Evolutionary conservation across 2,329 filamentous ascomycete genomes (phyloP).

Genomic region (Fusarium keratoplasticum): DNA sequence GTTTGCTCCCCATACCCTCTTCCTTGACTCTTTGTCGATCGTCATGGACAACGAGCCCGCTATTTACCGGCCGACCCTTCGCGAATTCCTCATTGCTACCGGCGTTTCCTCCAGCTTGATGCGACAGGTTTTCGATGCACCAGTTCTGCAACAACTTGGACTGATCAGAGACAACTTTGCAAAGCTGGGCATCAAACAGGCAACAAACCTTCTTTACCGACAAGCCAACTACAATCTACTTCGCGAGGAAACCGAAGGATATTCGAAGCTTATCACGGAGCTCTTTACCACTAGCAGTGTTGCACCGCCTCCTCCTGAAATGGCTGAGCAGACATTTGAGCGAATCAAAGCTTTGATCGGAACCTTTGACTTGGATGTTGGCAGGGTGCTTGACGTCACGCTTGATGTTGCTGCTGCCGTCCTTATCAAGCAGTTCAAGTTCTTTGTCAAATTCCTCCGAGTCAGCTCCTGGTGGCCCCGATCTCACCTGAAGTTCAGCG

Average conservation of each 20-base stretch:
- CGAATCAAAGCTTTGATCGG: constrained; percentile 94
- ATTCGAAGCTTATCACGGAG: constrained; percentile 95
- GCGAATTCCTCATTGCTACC: constrained; percentile 77
- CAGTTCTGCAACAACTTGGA: constrained; percentile 79
- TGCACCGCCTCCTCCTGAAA: constrained; percentile 77
- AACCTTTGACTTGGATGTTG: constrained; percentile 96
- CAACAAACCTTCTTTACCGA: constrained; percentile 92
- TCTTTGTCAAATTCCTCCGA: constrained; percentile 93
- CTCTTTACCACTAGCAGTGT: constrained; percentile 89
- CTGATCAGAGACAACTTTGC: constrained; percentile 88
- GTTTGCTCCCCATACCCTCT: constrained; percentile 75
- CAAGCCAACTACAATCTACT: constrained; percentile 97
- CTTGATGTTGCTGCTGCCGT: constrained; percentile 95
- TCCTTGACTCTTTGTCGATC: constrained; percentile 86
- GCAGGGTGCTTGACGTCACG: constrained; percentile 91
- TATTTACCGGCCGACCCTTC: constrained; percentile 63
- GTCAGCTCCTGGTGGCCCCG: constrained; percentile 98
- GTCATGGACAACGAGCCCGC: constrained; percentile 77
- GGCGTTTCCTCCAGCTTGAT: constrained; percentile 78
- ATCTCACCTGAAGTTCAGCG: constrained; percentile 58
- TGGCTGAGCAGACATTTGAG: constrained; percentile 88
- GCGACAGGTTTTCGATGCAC: constrained; percentile 85
- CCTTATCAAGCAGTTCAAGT: constrained; percentile 90
- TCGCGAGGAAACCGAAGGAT: constrained; percentile 95
- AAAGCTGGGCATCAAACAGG: constrained; percentile 85